Percentiles rank a stretch among this genome's conserved stretches.
phyloP scores from a whole-genome alignment of 139 green algal species.

The Tetradesmus obliquus region DNA sequence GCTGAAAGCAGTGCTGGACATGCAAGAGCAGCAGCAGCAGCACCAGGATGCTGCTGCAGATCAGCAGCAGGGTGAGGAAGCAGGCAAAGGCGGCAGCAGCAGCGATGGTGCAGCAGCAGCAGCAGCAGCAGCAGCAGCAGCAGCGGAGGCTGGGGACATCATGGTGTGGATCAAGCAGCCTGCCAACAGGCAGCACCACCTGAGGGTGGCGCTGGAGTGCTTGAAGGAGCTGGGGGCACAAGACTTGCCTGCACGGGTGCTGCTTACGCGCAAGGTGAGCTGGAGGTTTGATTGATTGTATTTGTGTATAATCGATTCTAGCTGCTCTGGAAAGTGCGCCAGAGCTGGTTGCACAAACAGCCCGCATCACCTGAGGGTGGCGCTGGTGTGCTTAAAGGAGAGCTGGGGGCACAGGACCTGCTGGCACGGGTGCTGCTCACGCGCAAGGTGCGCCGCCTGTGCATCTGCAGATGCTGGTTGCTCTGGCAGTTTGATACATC shows the following conservation, averaged over 20 bases:
- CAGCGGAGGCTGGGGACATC: background rate
- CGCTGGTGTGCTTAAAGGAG: slow-evolving; percentile 39
- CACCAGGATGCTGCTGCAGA: background rate
- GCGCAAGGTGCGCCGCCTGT: background rate
- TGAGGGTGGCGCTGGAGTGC: slow-evolving; percentile 38
- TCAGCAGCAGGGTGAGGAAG: background rate
- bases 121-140: slow-evolving; percentile 30
- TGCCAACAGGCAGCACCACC: slow-evolving; percentile 18
- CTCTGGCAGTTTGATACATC: too few relatives aligned
- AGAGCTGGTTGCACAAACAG: too few relatives aligned
- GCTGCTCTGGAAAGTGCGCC: too few relatives aligned
- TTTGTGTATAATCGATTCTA: too few relatives aligned
- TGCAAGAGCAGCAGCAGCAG: background rate
- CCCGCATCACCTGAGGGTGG: slow-evolving; percentile 21
- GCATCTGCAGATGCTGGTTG: too few relatives aligned
- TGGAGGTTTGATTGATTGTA: too few relatives aligned
- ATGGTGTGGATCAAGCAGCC: slow-evolving; percentile 24
- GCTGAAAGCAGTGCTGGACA: slow-evolving; percentile 7
- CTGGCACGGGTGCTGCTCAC: slow-evolving; percentile 25
- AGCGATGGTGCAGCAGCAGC: background rate
- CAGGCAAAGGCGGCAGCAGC: slow-evolving; percentile 1
- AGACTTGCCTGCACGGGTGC: slow-evolving; percentile 16
- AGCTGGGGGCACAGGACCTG: slow-evolving; percentile 1
- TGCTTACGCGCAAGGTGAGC: slow-evolving; percentile 25
- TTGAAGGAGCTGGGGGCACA: slow-evolving; percentile 39